A percentile compares a stretch with the other conserved stretches of the same genome.
Conservation (phyloP, 2,329 filamentous ascomycete species). For the Cordyceps fumosorosea region DNA sequence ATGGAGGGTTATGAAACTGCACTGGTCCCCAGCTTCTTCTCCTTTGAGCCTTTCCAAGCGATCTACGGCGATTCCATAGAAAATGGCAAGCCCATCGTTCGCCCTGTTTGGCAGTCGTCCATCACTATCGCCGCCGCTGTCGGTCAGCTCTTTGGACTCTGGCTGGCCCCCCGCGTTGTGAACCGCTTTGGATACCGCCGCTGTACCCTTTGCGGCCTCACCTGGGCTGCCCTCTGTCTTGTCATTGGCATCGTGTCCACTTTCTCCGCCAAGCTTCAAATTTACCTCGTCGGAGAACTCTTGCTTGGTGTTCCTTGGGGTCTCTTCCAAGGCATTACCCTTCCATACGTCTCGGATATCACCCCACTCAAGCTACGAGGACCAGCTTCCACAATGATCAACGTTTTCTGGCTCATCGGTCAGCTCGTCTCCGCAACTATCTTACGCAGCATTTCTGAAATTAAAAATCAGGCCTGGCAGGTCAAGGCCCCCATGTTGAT, state of each 20-base stretch:
- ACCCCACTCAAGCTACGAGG: conserved; percentile 26
- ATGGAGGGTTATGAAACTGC: conserved; percentile 29
- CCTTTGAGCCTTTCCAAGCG: conserved; percentile 11
- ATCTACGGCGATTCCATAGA: conserved; percentile 6
- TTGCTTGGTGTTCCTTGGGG: conserved; percentile 31
- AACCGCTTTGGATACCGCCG: conserved; percentile 14
- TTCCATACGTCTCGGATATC: conserved; percentile 33
- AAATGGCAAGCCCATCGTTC: neutral
- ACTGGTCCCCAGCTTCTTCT: conserved; percentile 20
- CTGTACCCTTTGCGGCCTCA: conserved; percentile 6
- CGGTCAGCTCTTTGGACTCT: conserved; percentile 16
- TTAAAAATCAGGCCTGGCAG: conserved; percentile 23
- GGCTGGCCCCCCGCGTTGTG: conserved; percentile 13
- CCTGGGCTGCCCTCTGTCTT: conserved; percentile 6
- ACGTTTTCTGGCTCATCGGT: conserved; percentile 35
- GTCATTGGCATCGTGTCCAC: conserved; percentile 5
- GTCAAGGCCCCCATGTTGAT: conserved; percentile 33
- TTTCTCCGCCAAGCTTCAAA: neutral
- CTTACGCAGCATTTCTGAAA: conserved; percentile 23
- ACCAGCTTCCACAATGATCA: conserved; percentile 32
- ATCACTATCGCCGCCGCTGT: conserved; percentile 14
- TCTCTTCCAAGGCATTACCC: conserved; percentile 27
- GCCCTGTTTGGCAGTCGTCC: conserved; percentile 13
- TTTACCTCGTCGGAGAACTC: conserved; percentile 28
- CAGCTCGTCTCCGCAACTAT: conserved; percentile 30